Evolutionary conservation across 768 basidiomycete genomes (phyloP), one percentile per base, ranked within the genome.

Genomic region (Scleroderma bovista): DNA sequence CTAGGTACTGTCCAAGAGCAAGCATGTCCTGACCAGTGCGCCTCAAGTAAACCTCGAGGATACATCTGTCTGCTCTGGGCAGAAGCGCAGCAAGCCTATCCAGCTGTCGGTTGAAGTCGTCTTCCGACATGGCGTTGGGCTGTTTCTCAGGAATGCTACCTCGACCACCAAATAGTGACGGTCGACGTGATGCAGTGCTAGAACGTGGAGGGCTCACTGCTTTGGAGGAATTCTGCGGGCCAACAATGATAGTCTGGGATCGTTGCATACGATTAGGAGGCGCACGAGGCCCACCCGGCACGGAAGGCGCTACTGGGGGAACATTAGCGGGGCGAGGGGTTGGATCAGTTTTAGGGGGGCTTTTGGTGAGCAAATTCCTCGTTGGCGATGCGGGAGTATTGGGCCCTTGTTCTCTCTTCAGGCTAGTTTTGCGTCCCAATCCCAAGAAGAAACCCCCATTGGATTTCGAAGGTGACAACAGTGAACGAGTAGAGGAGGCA

Each of bases 1-100:
- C 88, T 11, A 92, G 71, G 63, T 88, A 92, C 61, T 88, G 84
- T 15, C 87, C 87, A 57, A 92, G 88, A n/a, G 89, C 89, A 38
- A 88, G 70, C 38, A 90, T 85, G 65, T 89, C 88, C 60, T 87
- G 80, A 19, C 89, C 89, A 10, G 87, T 73, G 10, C 84, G 76
- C 24, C 79, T 78, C 51, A 92, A 66, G 64, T 92, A 92, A 13
- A 80, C 77, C 34, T 82, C 83, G 8, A 92, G 75, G 2, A 88
- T 68, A 19, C 65, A 69, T 40, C 79, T 75, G 55, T 90, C 81
- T 31, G 84, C 89, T 56, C 84, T 80, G 15, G 89, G 89, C 29
- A 91, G 69, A 36, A 91, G 68, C 52, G 81, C 80, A 1, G 74
- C 73, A 42, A 92, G 78, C 60, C 80, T 84, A 57, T 88, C 83